Base-by-base conservation (phyloP, 169 alveolate genomes). In the Sarcocystis neurona region DNA sequence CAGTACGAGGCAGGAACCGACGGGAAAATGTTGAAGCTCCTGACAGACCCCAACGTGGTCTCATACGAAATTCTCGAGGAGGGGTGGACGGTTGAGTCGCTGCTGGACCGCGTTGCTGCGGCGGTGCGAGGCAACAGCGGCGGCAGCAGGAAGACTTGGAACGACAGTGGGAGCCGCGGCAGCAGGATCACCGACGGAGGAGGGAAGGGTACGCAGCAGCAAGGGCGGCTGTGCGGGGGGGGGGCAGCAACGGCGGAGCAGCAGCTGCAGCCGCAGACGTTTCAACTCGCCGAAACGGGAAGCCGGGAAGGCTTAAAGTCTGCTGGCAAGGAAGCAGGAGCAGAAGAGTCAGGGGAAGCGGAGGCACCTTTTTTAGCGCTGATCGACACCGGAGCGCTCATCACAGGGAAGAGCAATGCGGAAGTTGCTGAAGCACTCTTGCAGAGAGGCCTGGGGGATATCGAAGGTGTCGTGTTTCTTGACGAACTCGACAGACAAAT, bases 1-100 rank as follows among this genome's bases (percentile, higher is more conserved):
- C 92, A 93, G 89, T 97, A 94, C 93, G 97, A 95, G 58, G 95
- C 92, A 44, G 97, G 98, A 87, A 95, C 97, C 23, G 98, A 96
- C 86, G 98, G 98, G 18, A 93, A 94, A 37, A 95, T 97, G 75
- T 87, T 96, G 37, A 89, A 91, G 58, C 92, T 95, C 70, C 90
- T 96, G 6, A 94, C 96, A 53, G 94, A 94, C 82, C 92, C 94
- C 34, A 78, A 80, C 44, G 92, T 94, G 37, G 94, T 95, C 85
- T 79, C 87, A 43, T 95, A 94, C 44, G 94, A 95, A 2, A 74
- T 92, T 47, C 79, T 84, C 58, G 79, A 60, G 10, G 53, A 47
- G 20, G 47, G 39, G 41, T 86, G 91, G 89, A 79, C 66, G 12
- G 90, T 84, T 79, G 63, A 75, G 34, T 56, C 92, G 0, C 68